A percentile compares a stretch with the other conserved stretches of the same genome.
Evolutionary conservation across 805 yeast species (phyloP).

Genomic region (Kazachstania psychrophila): DNA sequence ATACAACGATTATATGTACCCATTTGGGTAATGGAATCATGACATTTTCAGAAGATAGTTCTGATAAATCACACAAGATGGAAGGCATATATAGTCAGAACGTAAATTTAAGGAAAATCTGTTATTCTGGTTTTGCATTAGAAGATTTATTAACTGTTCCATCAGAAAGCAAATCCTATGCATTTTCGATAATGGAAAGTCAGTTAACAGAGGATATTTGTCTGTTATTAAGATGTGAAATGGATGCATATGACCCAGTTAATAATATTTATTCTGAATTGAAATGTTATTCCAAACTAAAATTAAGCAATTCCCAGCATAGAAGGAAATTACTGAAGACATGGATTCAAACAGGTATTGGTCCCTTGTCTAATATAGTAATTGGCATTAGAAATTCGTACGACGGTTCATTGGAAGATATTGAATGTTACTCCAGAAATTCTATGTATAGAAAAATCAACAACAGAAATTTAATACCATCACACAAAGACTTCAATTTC

Average conservation of each 20-base stretch:
- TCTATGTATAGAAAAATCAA: constrained; percentile 16
- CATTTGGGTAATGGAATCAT: constrained; percentile 13
- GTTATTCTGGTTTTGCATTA: constrained; percentile 26
- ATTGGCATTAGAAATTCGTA: constrained; percentile 24
- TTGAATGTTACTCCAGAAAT: constrained; percentile 17
- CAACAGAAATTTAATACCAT: constrained; percentile 10
- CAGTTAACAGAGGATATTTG: constrained; percentile 11
- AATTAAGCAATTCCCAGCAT: constrained; percentile 16
- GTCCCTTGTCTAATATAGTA: constrained; percentile 23
- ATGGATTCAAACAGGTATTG: constrained; percentile 26
- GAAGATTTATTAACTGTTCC: constrained; percentile 19
- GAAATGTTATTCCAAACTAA: constrained; percentile 23
- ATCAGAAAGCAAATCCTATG: constrained; percentile 4
- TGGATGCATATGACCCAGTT: constrained; percentile 23
- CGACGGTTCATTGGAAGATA: constrained; percentile 18
- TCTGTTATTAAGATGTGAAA: constrained; percentile 27
- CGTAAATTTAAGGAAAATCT: constrained; percentile 9
- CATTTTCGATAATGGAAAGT: constrained; percentile 22
- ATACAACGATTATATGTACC: constrained; percentile 10
- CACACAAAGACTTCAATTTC: constrained; percentile 14
- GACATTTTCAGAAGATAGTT: constrained; percentile 14
- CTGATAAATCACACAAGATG: background rate
- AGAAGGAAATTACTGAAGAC: constrained; percentile 26
- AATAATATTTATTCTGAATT: constrained; percentile 22
- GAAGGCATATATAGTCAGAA: constrained; percentile 11